A percentile compares a stretch with the other conserved stretches of the same genome.
Evolutionary conservation across 2,329 filamentous ascomycete genomes (phyloP).

Genomic region (Neopestalotiopsis sp.): DNA sequence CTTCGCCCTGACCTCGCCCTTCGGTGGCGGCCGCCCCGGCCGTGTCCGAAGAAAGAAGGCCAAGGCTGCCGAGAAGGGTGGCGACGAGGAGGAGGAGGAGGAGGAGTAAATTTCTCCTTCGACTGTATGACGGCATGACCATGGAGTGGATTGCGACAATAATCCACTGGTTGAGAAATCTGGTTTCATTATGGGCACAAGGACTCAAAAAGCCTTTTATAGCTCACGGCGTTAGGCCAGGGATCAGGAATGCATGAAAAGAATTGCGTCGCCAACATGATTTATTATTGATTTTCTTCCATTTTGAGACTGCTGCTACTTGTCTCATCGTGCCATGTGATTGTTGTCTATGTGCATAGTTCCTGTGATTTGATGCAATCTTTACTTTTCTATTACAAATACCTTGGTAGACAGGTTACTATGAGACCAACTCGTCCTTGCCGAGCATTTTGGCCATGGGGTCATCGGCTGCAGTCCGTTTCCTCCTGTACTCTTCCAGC

Average conservation of each 20-base stretch:
- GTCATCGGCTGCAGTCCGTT: constrained; percentile 75
- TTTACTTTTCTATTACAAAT: not conserved
- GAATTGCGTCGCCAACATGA: constrained; percentile 29
- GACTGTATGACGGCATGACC: constrained; percentile 21
- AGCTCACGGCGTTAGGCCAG: constrained; percentile 59
- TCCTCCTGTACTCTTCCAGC: constrained; percentile 83
- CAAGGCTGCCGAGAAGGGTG: constrained; percentile 88
- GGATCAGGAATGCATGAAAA: constrained; percentile 43
- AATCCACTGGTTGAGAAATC: constrained; percentile 37
- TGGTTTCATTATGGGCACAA: constrained; percentile 38
- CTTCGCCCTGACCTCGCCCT: constrained; percentile 96
- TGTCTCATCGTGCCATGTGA: not conserved
- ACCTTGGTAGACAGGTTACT: not conserved
- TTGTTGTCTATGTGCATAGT: not conserved
- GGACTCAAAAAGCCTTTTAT: constrained; percentile 48
- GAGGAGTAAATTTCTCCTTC: constrained; percentile 61
- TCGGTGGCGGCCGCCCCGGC: constrained; percentile 94
- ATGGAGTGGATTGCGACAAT: constrained; percentile 30
- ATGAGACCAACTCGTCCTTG: constrained; percentile 66
- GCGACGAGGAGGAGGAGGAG: constrained; percentile 81
- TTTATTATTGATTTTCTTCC: constrained; percentile 18
- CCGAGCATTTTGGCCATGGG: constrained; percentile 86
- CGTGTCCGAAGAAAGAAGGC: constrained; percentile 99
- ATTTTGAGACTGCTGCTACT: not conserved
- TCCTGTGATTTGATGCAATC: not conserved